These are phyloP conservation scores for Acer saccharum DNA, from an alignment of 345 rosid species.

Conservation along the genomic window DNA sequence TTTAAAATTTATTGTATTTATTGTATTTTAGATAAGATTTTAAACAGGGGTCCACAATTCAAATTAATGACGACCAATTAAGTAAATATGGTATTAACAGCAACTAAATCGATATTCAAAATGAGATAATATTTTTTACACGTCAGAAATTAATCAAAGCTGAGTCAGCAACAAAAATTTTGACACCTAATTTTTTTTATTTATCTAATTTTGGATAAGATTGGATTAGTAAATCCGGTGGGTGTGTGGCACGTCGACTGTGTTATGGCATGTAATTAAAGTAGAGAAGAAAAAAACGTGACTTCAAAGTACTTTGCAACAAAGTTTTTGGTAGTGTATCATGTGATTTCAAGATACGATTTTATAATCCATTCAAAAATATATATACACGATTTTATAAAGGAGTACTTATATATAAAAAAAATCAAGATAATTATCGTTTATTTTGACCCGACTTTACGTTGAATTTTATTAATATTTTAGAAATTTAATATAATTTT, in stretches of 20 bases:
- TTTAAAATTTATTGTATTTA: neutral
- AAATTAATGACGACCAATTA: too few species aligned
- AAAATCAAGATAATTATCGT: too few species aligned
- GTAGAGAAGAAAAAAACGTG: conserved; percentile 27
- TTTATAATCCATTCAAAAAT: too few species aligned
- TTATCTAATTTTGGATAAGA: conserved; percentile 43
- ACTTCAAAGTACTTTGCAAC: conserved; percentile 25
- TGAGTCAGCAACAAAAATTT: conserved; percentile 10
- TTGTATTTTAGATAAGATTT: neutral
- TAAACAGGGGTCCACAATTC: too few species aligned
- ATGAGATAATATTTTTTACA: conserved; percentile 16
- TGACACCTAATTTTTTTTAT: conserved; percentile 24
- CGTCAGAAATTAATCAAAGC: conserved; percentile 28
- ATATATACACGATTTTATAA: neutral
- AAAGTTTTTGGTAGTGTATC: conserved; percentile 6
- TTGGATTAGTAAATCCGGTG: conserved; percentile 8
- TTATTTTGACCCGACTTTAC: too few species aligned
- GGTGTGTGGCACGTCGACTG: conserved; percentile 1
- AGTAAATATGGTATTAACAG: neutral
- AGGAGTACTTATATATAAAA: too few species aligned
- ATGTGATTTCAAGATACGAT: conserved; percentile 1
- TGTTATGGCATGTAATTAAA: neutral
- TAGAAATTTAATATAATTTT: too few species aligned
- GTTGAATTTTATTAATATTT: too few species aligned
- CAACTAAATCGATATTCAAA: too few species aligned